Evolutionary conservation across 1,284 basidiomycete species (phyloP), one percentile per base, ranked within the genome.

Genomic region (Rhodotorula sp.): DNA sequence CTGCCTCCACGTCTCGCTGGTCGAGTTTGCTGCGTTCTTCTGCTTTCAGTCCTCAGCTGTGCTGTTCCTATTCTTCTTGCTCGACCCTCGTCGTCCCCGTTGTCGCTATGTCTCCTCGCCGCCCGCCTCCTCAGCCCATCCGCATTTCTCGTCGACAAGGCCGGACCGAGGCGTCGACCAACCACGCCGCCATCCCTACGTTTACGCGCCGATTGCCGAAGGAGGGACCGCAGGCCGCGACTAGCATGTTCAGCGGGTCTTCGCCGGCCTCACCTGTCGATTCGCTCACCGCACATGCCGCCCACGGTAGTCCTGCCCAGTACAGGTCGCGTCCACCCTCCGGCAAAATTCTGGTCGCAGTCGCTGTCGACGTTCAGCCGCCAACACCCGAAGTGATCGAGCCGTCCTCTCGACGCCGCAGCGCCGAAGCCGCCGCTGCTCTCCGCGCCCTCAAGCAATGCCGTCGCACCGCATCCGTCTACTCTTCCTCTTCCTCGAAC

Each of bases 151-250:
- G 24, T 36, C 29, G 27, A 2, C 46, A 58, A 19, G 22, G 29
- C 2, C 60, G 59, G 15, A 58, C 34, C 30, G 9, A 60, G 44
- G 2, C 39, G 32, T 19, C 62, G 15, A 49, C 62, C 1, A 48
- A 59, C 0, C 59, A 66, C 49, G 70, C 66, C 34, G 39, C 39
- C 4, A 63, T 72, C 47, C 29, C 66, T 1, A 68, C 70, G 34
- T 72, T 66, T 49, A 66, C 66, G 29, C 56, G 68, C 44, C 70
- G 70, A 24, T 9, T 65, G 17, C 64, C 51, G 11, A 32, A 7
- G 20, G 29, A 24, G 10, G 8, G 7, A 11, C 27, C 6, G 44
- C 61, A 44, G 19, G 19, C 24, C 39, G 36, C 19, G 32, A 24
- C 39, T 57, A 36, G 55, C 44, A 20, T 4, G 34, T 39, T 17